Evolutionary conservation across 768 basidiomycete species (phyloP).

Genomic region (Coprinopsis strossmayeri): DNA sequence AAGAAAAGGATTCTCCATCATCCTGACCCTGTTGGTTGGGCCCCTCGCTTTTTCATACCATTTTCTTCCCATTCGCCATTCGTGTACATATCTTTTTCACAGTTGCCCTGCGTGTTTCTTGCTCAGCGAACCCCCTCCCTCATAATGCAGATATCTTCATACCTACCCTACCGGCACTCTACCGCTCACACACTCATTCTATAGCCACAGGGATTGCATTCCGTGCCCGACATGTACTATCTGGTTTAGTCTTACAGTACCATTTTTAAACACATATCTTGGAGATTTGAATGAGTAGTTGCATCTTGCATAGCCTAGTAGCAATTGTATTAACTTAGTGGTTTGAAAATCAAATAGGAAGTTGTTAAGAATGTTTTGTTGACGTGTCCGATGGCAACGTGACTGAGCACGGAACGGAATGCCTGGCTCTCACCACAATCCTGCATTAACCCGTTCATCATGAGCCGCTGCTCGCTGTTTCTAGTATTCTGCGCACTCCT

Average conservation of each 20-base stretch:
- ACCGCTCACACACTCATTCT: background rate
- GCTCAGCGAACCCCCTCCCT: background rate
- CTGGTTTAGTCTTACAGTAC: background rate
- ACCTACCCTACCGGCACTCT: background rate
- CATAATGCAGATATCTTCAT: background rate
- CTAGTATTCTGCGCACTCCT: slow-evolving; percentile 28
- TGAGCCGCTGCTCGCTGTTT: slow-evolving; percentile 4
- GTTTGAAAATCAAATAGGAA: background rate
- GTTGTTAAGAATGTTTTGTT: background rate
- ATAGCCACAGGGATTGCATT: slow-evolving; percentile 1
- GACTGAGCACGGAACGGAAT: background rate
- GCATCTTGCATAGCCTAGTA: slow-evolving; percentile 2
- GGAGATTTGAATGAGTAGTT: slow-evolving; percentile 1
- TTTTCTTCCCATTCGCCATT: background rate
- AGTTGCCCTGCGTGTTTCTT: background rate
- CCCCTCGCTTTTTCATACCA: background rate
- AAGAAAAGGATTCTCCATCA: background rate
- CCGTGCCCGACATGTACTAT: slow-evolving; percentile 7
- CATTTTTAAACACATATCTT: background rate
- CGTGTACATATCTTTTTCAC: background rate
- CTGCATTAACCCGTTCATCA: background rate
- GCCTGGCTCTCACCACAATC: background rate
- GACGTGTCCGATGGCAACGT: slow-evolving; percentile 5
- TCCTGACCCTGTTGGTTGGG: background rate
- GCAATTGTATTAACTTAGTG: background rate